Evolutionary conservation across 1,284 basidiomycete species (phyloP), one percentile per base, ranked within the genome.

Genomic region (Abortiporus biennis): DNA sequence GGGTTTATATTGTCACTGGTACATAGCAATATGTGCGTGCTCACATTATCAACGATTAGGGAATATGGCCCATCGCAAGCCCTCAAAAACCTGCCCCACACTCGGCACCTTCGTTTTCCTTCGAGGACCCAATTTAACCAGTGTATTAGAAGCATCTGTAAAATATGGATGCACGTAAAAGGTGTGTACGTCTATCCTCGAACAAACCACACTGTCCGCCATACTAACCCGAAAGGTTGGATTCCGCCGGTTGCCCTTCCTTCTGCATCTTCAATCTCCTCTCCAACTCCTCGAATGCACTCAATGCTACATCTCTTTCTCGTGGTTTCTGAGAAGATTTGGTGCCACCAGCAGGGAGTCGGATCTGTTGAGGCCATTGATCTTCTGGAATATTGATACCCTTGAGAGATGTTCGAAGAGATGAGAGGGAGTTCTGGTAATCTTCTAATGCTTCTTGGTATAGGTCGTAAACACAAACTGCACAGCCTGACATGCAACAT

Each of bases 401-500:
- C 2, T 53, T 42, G 6, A 93, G 73, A 3, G 74, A 67, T 3
- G 58, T 47, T 11, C 74, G 76, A 2, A 92, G 64, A 0, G 65
- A 53, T 1, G 55, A 55, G 1, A 92, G 51, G 1, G 79, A 69
- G 5, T 71, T 64, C 24, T 74, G 72, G 62, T 91, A 91, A 9
- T 69, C 69, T n/a, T 71, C 66, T 3, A 90, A 61, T 1, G 85
- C 78, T 38, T 92, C 89, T 42, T 85, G 78, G 61, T 93, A 91
- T 20, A 93, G 64, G 52, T 92, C 90, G 59, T 93, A 87, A 5
- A 93, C 86, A 61, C 92, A 94, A 25, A 92, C 66, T 0, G 89
- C 86, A 54, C 92, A 94, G 22, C 89, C 89, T 6, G 87, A 91
- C 89, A 92, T 92, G 64, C 91, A 93, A 62, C 91, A 92, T 63